Percentiles rank a stretch among this genome's conserved stretches.
These are phyloP conservation scores for Tuber melanosporum DNA, from an alignment of 495 filamentous ascomycete species.

Conservation along the genomic window DNA sequence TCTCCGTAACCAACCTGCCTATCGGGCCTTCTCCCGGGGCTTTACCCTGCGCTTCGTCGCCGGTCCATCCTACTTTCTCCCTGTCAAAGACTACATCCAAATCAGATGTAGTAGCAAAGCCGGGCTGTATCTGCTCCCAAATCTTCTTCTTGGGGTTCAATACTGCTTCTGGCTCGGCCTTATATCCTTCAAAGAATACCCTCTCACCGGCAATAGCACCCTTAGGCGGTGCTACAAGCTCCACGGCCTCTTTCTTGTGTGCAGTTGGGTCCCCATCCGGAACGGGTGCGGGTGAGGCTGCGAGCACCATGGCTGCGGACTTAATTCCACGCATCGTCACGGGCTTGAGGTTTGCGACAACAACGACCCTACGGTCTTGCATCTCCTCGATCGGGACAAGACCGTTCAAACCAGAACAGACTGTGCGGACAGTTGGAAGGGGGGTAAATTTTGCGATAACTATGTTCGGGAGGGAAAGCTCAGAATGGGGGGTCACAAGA, in stretches of 20 bases:
- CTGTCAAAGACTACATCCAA: conserved; percentile 75
- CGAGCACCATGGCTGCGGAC: conserved; percentile 90
- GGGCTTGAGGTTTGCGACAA: conserved; percentile 95
- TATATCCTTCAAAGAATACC: conserved; percentile 89
- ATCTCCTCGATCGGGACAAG: conserved; percentile 87
- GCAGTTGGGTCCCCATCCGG: conserved; percentile 81
- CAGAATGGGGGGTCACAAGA: conserved; percentile 38
- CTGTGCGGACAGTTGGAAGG: conserved; percentile 61
- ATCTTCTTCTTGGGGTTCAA: conserved; percentile 99
- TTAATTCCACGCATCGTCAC: conserved; percentile 98
- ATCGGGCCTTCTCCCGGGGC: conserved; percentile 55
- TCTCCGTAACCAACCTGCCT: conserved; percentile 63
- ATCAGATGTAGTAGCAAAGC: conserved; percentile 75
- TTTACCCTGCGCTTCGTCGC: conserved; percentile 51
- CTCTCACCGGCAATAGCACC: conserved; percentile 74
- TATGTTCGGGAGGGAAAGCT: conserved; percentile 72
- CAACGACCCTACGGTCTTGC: conserved; percentile 90
- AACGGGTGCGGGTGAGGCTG: conserved; percentile 71
- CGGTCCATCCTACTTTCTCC: conserved; percentile 55
- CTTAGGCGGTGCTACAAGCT: conserved; percentile 81
- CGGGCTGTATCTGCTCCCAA: conserved; percentile 92
- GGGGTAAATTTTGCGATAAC: conserved; percentile 43
- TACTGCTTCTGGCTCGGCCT: conserved; percentile 80
- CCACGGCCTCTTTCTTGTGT: conserved; percentile 63
- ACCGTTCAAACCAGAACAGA: conserved; percentile 93